Evolutionary conservation across 805 yeast genomes (phyloP), one percentile per base, ranked within the genome.

Genomic region (Lachancea thermotolerans): DNA sequence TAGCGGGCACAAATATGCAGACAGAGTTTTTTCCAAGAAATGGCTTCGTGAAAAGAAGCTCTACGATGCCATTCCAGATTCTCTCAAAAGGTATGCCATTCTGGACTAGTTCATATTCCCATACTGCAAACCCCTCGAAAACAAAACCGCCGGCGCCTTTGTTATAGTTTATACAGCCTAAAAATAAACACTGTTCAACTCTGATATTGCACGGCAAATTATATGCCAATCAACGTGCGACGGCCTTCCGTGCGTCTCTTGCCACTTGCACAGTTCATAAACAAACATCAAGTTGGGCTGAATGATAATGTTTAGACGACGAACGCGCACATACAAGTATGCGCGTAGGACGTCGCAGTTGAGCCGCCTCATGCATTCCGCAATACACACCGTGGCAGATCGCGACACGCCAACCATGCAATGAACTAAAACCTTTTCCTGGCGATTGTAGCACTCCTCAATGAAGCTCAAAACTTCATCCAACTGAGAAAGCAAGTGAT

Each of bases 341-440:
- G 98, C 96, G 29, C 81, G 70, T 2, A 93, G 81, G 27, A 91
- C 67, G 36, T 79, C 77, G 44, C 87, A 68, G 12, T 76, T 66
- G 18, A 85, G 65, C 35, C 95, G 67, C 53, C 78, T 77, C 96
- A 91, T 90, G 33, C 87, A 91, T 59, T 89, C 97, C 1, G 96
- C 96, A 53, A 91, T 91, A 54, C 95, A 91, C 10, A 91, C 95
- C 0, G 97, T 87, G 0, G 97, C 98, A 2, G 95, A 86, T 45
- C 98, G 70, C 0, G 96, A 86, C 3, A 91, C 98, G 0, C 98
- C 98, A 39, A 88, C 97, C 58, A 95, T 85, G 57, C 98, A 91
- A 62, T 91, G 98, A 10, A 91, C 90, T 49, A 91, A 69, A 2
- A 82, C 78, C 38, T 75, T 76, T 17, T 77, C 78, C 32, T 65